Conservation (phyloP, 2,329 filamentous ascomycete genomes). For the Fusarium albosuccineum region DNA sequence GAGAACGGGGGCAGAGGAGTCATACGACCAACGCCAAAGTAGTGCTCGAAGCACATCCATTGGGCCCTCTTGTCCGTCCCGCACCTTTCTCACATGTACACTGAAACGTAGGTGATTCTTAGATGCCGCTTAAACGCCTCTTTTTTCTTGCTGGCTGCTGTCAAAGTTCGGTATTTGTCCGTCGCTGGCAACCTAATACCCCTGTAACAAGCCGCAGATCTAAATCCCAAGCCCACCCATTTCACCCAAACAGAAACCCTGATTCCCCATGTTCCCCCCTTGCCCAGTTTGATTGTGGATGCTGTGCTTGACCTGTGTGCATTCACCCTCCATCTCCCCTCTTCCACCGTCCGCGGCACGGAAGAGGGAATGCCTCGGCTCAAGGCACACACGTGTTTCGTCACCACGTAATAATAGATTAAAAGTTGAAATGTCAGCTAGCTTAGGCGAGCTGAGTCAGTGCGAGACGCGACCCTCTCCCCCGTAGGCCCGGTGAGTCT, state of each 20-base stretch:
- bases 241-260: slow-evolving; percentile 11
- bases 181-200: slow-evolving; percentile 22
- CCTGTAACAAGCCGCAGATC: slow-evolving; percentile 20
- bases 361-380: slow-evolving; percentile 41
- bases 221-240: slow-evolving; percentile 22
- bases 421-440: background rate
- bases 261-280: background rate
- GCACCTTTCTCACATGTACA: slow-evolving; percentile 43
- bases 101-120: slow-evolving; percentile 18
- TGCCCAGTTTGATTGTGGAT: background rate
- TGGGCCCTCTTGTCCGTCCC: slow-evolving; percentile 37
- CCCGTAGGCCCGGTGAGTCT: slow-evolving; percentile 35
- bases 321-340: background rate
- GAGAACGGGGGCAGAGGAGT: slow-evolving; percentile 35
- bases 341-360: background rate
- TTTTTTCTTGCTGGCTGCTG: slow-evolving; percentile 34
- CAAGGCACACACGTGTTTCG: slow-evolving; percentile 20
- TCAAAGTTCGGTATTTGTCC: slow-evolving; percentile 41
- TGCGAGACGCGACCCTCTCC: background rate
- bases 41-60: slow-evolving; percentile 41
- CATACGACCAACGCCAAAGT: slow-evolving; percentile 41
- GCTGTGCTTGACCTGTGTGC: background rate
- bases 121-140: slow-evolving; percentile 42
- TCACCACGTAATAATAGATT: no score
- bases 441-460: slow-evolving; percentile 4